These are phyloP conservation scores for Aspergillus spinulosporus DNA, from an alignment of 2,329 filamentous ascomycete genomes.

Conservation along the genomic window DNA sequence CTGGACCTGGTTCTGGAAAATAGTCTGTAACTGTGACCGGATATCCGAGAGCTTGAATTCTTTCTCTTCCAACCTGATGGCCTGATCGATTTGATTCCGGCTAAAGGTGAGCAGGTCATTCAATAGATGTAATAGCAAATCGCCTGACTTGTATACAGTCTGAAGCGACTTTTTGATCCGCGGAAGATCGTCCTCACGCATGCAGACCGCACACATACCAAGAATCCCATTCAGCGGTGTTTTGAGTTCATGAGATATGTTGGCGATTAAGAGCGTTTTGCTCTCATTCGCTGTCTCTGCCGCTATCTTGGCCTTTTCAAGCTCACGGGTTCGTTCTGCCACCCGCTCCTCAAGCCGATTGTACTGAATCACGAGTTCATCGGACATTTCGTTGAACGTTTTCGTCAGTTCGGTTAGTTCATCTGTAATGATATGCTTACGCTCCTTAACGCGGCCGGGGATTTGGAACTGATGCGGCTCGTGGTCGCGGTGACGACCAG, in stretches of 20 bases:
- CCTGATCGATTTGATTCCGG: slow-evolving; percentile 90
- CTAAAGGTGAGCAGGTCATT: slow-evolving; percentile 91
- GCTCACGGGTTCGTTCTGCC: slow-evolving; percentile 74
- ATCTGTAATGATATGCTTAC: slow-evolving; percentile 75
- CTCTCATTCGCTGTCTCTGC: slow-evolving; percentile 94
- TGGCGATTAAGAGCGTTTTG: slow-evolving; percentile 95
- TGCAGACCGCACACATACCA: slow-evolving; percentile 88
- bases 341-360: slow-evolving; percentile 81
- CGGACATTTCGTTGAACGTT: slow-evolving; percentile 92
- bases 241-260: slow-evolving; percentile 78
- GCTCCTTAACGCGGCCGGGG: slow-evolving; percentile 75
- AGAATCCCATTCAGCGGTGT: slow-evolving; percentile 90
- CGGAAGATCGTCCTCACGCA: slow-evolving; percentile 80
- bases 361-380: slow-evolving; percentile 86
- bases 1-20: slow-evolving; percentile 86
- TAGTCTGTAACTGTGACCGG: slow-evolving; percentile 75
- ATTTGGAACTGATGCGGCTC: slow-evolving; percentile 66
- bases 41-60: slow-evolving; percentile 83
- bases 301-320: slow-evolving; percentile 86
- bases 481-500: neutral
- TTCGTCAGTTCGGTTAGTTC: slow-evolving; percentile 79
- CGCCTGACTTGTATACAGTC: slow-evolving; percentile 84
- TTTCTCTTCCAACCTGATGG: slow-evolving; percentile 76
- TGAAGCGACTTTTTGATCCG: slow-evolving; percentile 80
- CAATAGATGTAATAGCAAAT: slow-evolving; percentile 78